Percentiles rank a stretch among this genome's conserved stretches.
phyloP scores from a whole-genome alignment of 257 asterid genomes.

The Solanum chilense region DNA sequence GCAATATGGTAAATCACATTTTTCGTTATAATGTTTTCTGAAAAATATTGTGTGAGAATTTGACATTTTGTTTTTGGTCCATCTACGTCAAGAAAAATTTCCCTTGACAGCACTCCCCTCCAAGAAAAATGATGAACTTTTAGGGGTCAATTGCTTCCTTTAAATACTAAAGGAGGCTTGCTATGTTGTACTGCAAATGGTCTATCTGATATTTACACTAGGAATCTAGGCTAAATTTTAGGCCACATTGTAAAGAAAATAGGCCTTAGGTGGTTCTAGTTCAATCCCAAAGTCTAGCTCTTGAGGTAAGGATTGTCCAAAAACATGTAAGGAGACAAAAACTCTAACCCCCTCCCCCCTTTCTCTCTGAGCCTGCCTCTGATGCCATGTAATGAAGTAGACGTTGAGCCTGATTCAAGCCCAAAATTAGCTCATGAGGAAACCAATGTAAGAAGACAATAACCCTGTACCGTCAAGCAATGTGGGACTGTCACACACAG shows the following conservation, averaged over 20 bases:
- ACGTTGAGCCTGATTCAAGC: neutral
- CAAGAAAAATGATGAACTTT: neutral
- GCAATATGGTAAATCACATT: slow-evolving; percentile 34
- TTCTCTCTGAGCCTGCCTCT: neutral
- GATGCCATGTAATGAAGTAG: neutral
- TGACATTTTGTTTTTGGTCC: neutral
- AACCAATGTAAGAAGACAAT: neutral
- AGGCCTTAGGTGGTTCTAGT: neutral
- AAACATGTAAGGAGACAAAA: neutral
- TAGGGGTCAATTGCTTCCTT: neutral
- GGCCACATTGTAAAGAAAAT: neutral
- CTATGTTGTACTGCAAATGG: neutral
- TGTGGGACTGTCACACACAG: neutral
- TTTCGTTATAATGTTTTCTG: neutral
- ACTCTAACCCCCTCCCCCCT: neutral
- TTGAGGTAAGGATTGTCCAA: neutral
- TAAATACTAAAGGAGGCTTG: neutral
- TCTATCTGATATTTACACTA: neutral
- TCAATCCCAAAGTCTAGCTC: neutral
- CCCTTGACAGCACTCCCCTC: neutral
- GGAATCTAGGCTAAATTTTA: neutral
- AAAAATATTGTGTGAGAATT: neutral
- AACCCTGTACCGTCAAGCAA: neutral
- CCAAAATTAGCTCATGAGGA: neutral
- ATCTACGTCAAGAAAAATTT: neutral